phyloP scores from a whole-genome alignment of 2,329 filamentous ascomycete genomes.

The Thermoascus crustaceus region DNA sequence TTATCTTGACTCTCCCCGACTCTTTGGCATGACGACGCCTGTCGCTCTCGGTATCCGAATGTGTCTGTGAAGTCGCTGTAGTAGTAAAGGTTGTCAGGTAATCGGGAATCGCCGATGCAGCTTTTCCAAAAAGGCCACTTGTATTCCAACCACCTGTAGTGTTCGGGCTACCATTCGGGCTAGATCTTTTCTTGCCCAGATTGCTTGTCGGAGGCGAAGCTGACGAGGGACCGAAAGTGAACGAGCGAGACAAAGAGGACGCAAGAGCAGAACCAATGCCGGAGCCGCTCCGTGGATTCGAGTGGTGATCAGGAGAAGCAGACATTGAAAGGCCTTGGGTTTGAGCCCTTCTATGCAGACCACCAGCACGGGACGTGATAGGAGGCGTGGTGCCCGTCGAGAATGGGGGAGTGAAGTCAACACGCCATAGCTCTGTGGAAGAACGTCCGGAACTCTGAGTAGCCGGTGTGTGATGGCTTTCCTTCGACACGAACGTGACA shows the following conservation, averaged over 20 bases:
- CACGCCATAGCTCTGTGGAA: constrained; percentile 43
- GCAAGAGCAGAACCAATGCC: constrained; percentile 36
- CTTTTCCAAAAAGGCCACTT: constrained; percentile 15
- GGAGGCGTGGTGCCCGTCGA: constrained; percentile 48
- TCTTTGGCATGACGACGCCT: constrained; percentile 22
- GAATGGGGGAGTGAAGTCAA: constrained; percentile 43
- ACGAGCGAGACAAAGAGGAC: constrained; percentile 38
- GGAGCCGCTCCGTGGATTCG: constrained; percentile 30
- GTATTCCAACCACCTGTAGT: constrained; percentile 21
- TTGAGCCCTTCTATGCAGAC: constrained; percentile 36
- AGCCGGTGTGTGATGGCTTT: constrained; percentile 19
- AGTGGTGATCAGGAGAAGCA: constrained; percentile 35
- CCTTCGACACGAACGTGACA: constrained; percentile 25
- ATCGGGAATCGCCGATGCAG: constrained; percentile 19
- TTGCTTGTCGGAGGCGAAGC: constrained; percentile 33
- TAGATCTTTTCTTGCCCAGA: constrained; percentile 28
- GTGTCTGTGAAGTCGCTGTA: constrained; percentile 23
- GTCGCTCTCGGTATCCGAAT: constrained; percentile 33
- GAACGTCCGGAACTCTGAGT: constrained; percentile 43
- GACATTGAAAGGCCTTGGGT: constrained; percentile 33
- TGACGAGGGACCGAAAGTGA: constrained; percentile 36
- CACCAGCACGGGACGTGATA: constrained; percentile 32
- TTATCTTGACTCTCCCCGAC: constrained; percentile 36
- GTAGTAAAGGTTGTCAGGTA: constrained; percentile 23
- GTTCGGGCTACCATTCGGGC: constrained; percentile 29